Base-by-base conservation (phyloP, 2,329 filamentous ascomycete species). In the Ophiostoma ips region DNA sequence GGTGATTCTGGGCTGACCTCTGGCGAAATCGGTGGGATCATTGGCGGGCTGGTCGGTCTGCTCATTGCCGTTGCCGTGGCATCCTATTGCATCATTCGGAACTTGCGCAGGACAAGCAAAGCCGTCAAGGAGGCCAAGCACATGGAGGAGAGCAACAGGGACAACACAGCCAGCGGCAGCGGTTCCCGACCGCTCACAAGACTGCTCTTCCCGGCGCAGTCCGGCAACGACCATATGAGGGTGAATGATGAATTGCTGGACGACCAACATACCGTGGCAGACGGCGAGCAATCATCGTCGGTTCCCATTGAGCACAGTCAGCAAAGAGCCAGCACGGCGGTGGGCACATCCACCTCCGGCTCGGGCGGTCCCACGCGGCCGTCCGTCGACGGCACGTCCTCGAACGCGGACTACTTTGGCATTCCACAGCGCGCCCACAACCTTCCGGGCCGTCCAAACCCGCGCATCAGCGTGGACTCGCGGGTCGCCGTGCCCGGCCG, bases 11-110 rank as follows among this genome's bases (percentile, higher is more conserved):
- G 62, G 40, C 61, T 74, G 19, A 66, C 67, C 21, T 58, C 57
- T 0, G 65, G 60, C 1, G 64, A 70, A 24, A 62, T 79, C 2
- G 75, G 70, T 3, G 76, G 76, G 2, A 75, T 79, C 19, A 66
- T 79, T 33, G 71, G 68, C 2, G 75, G 72, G 1, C 70, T 69
- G 12, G 62, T 73, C 3, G 66, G 64, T 0, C 58, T 79, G 11
- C 61, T 79, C 2, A 50, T 74, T 1, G 62, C 71, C 24, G 64
- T 77, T 11, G 36, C 78, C 6, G 61, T 67, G 2, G 67, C 67
- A 0, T 64, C 73, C 2, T 71, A 66, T 52, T 61, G 76, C 46
- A 68, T 79, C 44, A 64, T 79, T 43, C 66, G 70, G 1, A 70
- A 69, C 10, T 66, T 79, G 15, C 74, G 67, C 52, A 67, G 63